phyloP scores from a whole-genome alignment of 805 yeast genomes.

The Cyberlindnera galapagoensis region DNA sequence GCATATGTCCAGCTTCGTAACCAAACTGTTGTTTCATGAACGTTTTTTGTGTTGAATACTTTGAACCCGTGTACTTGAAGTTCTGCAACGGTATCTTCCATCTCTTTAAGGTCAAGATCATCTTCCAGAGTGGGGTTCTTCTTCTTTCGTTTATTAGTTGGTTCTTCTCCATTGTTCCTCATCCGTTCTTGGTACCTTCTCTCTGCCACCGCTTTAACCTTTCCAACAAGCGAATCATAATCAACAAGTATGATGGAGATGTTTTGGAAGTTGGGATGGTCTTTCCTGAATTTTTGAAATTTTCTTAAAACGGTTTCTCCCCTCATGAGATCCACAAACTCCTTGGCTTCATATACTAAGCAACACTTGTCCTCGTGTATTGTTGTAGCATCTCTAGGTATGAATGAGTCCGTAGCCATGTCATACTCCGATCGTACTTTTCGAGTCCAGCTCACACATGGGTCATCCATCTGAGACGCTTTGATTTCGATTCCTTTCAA shows the following conservation, averaged over 20 bases:
- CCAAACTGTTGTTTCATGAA: conserved; percentile 44
- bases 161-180: conserved; percentile 10
- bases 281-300: conserved; percentile 19
- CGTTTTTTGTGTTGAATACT: conserved; percentile 42
- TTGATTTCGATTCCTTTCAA: conserved; percentile 23
- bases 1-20: conserved; percentile 52
- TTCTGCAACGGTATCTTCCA: conserved; percentile 35
- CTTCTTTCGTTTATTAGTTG: conserved; percentile 2
- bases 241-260: conserved; percentile 43
- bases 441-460: conserved; percentile 43
- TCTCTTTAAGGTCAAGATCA: conserved; percentile 20
- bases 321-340: conserved; percentile 32
- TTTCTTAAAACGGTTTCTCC: conserved; percentile 22
- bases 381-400: conserved; percentile 40
- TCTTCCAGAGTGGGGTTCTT: conserved; percentile 3
- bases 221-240: conserved; percentile 38
- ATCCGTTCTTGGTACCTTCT: conserved; percentile 35
- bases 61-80: conserved; percentile 45
- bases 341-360: conserved; percentile 40
- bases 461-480: conserved; percentile 11
- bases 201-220: conserved; percentile 40
- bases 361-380: conserved; percentile 38
- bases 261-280: conserved; percentile 19
- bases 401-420: conserved; percentile 40
- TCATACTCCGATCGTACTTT: conserved; percentile 43